These are phyloP conservation scores for Phoma sp. DNA, from an alignment of 2,329 filamentous ascomycete genomes.

Conservation along the genomic window DNA sequence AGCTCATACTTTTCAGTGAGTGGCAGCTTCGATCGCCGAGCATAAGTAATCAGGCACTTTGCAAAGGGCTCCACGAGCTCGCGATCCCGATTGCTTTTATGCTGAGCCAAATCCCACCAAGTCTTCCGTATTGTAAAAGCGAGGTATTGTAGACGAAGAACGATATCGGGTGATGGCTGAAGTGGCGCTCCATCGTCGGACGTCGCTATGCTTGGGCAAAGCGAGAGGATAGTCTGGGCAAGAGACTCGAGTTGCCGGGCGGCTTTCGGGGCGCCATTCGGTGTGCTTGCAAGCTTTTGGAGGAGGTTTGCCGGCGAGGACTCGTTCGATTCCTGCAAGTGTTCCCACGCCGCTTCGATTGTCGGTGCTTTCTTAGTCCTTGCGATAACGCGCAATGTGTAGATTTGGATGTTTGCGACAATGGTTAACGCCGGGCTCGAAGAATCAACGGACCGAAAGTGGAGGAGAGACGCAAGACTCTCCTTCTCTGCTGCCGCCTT, in stretches of 20 bases:
- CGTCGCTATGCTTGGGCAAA: constrained; percentile 70
- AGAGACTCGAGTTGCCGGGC: constrained; percentile 70
- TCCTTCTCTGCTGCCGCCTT: constrained; percentile 45
- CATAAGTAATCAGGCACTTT: constrained; percentile 67
- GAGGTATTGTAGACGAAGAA: constrained; percentile 68
- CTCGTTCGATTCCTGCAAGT: constrained; percentile 59
- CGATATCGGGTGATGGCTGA: constrained; percentile 62
- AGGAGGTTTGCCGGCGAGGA: constrained; percentile 67
- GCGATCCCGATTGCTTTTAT: constrained; percentile 65
- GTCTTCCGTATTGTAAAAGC: constrained; percentile 66
- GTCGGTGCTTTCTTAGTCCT: constrained; percentile 64
- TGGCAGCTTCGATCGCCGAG: constrained; percentile 56
- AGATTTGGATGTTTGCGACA: constrained; percentile 68
- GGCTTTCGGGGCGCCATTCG: constrained; percentile 61
- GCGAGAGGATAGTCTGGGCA: constrained; percentile 67
- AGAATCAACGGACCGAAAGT: constrained; percentile 58
- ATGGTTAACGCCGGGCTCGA: constrained; percentile 55
- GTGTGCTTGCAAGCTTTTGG: constrained; percentile 53
- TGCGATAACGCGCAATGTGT: constrained; percentile 68
- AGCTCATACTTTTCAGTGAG: constrained; percentile 50
- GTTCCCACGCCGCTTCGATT: constrained; percentile 63
- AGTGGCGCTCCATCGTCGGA: constrained; percentile 67
- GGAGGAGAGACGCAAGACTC: constrained; percentile 65
- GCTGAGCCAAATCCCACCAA: constrained; percentile 69
- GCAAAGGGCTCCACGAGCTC: constrained; percentile 71